These are phyloP conservation scores for Tetragonia tetragonoides DNA, from an alignment of 148 eudicot species.

Conservation along the genomic window DNA sequence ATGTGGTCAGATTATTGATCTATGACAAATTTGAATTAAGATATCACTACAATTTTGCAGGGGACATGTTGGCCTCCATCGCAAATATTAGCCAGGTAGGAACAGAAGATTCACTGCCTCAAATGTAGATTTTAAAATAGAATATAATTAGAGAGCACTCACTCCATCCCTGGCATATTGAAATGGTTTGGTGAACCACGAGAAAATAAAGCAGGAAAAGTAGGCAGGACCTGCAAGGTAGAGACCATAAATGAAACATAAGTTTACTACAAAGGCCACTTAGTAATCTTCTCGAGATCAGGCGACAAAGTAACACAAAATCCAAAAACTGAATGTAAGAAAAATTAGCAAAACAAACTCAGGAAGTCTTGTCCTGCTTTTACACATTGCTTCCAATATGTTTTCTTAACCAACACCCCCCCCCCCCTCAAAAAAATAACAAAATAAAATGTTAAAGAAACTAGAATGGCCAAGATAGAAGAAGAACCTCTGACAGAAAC, in stretches of 20 bases:
- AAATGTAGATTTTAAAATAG: neutral
- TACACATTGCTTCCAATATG: no score
- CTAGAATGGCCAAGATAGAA: neutral
- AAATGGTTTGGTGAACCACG: conserved; percentile 37
- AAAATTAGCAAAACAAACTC: neutral
- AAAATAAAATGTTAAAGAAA: no score
- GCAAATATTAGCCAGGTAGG: neutral
- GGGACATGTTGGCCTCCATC: neutral
- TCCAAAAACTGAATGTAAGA: neutral
- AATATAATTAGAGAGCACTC: conserved; percentile 26
- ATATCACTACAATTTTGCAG: neutral
- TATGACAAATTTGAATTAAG: neutral
- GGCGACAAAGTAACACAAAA: neutral
- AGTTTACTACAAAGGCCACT: neutral
- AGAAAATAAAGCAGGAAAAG: conserved; percentile 65
- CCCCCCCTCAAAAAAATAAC: no score
- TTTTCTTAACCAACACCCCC: no score
- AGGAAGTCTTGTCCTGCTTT: neutral
- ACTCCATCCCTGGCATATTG: conserved; percentile 66
- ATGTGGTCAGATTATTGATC: neutral
- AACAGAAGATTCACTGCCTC: no score
- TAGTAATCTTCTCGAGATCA: neutral
- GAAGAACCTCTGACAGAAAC: neutral
- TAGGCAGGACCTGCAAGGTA: conserved; percentile 77
- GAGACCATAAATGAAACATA: neutral